Base-by-base conservation (phyloP, 192 early-diverging fungal genomes). In the Gonapodya sp. region DNA sequence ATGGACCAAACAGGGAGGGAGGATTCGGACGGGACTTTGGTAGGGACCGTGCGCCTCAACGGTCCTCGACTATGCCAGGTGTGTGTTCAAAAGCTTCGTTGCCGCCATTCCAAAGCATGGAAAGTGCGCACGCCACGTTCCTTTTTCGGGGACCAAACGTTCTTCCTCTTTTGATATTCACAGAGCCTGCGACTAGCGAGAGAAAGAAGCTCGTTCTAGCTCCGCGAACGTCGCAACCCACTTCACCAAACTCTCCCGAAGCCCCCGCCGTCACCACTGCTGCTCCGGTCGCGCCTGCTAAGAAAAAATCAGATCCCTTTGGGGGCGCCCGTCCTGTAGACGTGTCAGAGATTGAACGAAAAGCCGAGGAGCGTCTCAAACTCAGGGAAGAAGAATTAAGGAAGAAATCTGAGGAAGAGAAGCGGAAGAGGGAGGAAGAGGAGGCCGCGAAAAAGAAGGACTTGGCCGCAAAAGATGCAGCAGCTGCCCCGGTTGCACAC, bases 291-390 rank as follows among this genome's bases (percentile, higher is more conserved):
- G 82, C 81, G 16, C 30, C 79, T 35, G 77, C 64, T 31, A 73
- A 77, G 35, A 84, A 81, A 73, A 91, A 89, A 80, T 83, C 87
- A 35, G 90, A 88, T 84, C 91, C 91, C 73, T 92, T 92, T 73
- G 91, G 91, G 30, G 89, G 82, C 31, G 91, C 91, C 35, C 88
- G 85, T 73, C 91, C 91, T 36, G 87, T 92, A 80, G 91, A 92
- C 82, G 86, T 82, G 33, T 85, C 85, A 73, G 86, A 87, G 82
- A 87, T 86, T 1, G 81, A 91, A 37, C 81, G 84, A 32, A 84
- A 86, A 32, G 80, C 89, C n/a, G 91, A 92, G 37, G 87, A 92
- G 73, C 89, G 85, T 79, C 82, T 86, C 83, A 83, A 85, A 81
- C 82, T 82, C 78, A 87, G 83, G 81, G 82, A 88, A 79, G 82